A percentile compares a stretch with the other conserved stretches of the same genome.
phyloP scores from a whole-genome alignment of 352 stramenopile species.

The Phytopythium litorale region DNA sequence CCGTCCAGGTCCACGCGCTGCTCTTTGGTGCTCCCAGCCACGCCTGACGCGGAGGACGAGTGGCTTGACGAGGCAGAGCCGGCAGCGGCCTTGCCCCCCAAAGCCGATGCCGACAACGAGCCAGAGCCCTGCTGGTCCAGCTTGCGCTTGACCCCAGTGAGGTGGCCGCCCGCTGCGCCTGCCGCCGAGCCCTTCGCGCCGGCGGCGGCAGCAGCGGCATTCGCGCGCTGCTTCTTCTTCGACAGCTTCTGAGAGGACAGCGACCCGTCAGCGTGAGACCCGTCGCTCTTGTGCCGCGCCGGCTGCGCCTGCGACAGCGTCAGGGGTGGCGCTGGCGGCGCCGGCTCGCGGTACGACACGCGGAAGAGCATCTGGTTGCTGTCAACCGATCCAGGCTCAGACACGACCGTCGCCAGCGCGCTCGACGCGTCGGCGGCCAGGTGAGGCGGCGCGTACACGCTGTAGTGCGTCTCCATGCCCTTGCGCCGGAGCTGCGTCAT shows the following conservation, averaged over 20 bases:
- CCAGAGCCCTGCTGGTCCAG: constrained; percentile 37
- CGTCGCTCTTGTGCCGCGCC: constrained; percentile 12
- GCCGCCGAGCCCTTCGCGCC: constrained; percentile 6
- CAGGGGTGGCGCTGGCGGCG: constrained; percentile 26
- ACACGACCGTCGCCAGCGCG: constrained; percentile 12
- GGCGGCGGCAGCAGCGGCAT: constrained; percentile 12
- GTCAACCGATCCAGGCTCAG: constrained; percentile 20
- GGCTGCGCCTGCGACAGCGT: constrained; percentile 21
- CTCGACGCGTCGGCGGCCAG: constrained; percentile 6
- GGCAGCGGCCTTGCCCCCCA: constrained; percentile 15
- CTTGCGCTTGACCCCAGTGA: constrained; percentile 60
- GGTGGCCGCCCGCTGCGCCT: constrained; percentile 3
- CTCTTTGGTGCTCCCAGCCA: constrained; percentile 29
- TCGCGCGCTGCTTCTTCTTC: constrained; percentile 56
- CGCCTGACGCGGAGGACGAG: not conserved
- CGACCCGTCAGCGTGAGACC: constrained; percentile 9
- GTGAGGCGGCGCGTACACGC: constrained; percentile 48
- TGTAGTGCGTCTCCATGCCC: constrained; percentile 53
- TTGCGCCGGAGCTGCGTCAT: constrained; percentile 48
- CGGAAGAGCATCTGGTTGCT: constrained; percentile 49
- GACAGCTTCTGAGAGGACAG: constrained; percentile 31
- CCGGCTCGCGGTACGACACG: constrained; percentile 65
- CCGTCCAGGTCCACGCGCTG: constrained; percentile 74
- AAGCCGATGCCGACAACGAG: not conserved
- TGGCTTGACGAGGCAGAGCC: constrained; percentile 1